phyloP scores from a whole-genome alignment of 257 asterid species.

The Craterostigma plantagineum region DNA sequence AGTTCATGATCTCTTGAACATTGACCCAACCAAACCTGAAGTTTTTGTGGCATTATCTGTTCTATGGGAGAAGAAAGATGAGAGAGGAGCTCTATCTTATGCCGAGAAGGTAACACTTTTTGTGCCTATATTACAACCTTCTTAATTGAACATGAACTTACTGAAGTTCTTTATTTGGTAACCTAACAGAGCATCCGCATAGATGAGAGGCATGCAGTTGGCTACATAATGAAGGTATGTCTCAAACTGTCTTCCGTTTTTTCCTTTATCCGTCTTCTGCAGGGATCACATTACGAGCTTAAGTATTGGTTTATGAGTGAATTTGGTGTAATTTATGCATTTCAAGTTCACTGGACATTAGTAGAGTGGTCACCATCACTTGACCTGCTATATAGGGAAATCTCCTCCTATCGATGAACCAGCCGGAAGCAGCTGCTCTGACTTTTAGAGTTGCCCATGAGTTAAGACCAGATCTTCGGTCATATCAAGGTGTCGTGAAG shows the following conservation, averaged over 20 bases:
- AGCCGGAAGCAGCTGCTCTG: constrained; percentile 74
- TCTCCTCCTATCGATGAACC: constrained; percentile 65
- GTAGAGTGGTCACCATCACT: neutral
- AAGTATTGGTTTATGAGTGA: neutral
- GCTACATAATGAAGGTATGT: constrained; percentile 79
- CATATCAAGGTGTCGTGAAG: constrained; percentile 57
- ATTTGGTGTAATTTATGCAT: constrained; percentile 1
- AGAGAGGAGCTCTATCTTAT: constrained; percentile 68
- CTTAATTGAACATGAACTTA: neutral
- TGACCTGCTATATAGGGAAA: constrained; percentile 52
- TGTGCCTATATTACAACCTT: constrained; percentile 3
- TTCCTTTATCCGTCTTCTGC: neutral
- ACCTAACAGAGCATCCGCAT: constrained; percentile 64
- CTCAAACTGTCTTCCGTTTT: neutral
- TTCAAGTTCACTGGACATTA: constrained; percentile 6
- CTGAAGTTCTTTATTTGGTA: constrained; percentile 10
- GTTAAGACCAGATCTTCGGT: constrained; percentile 91
- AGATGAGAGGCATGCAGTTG: constrained; percentile 89
- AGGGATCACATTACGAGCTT: constrained; percentile 1
- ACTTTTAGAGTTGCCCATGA: constrained; percentile 90
- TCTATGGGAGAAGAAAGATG: constrained; percentile 90
- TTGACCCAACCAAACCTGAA: constrained; percentile 86
- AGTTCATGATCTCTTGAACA: constrained; percentile 68
- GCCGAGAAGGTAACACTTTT: constrained; percentile 61
- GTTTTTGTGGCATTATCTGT: constrained; percentile 85